Conservation (phyloP, 352 stramenopile genomes). For the Pythium aquatile region DNA sequence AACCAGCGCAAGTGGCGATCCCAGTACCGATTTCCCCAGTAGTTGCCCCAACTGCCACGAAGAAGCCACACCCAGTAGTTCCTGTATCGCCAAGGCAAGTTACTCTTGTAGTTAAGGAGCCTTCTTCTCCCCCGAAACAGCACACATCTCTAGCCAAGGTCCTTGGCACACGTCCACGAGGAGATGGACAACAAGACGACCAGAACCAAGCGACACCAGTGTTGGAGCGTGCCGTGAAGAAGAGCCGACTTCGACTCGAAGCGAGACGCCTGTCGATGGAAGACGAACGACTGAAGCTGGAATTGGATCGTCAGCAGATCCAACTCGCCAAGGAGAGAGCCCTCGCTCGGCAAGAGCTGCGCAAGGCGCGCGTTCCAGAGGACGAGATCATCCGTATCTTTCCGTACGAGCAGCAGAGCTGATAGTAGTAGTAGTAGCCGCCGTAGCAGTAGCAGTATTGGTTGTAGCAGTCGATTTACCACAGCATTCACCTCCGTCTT, state of each 20-base stretch:
- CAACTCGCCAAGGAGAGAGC: neutral
- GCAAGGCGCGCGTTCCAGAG: neutral
- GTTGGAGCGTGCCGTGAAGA: neutral
- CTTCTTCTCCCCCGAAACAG: neutral
- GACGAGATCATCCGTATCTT: neutral
- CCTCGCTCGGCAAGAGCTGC: constrained; percentile 2
- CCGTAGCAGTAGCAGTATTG: neutral
- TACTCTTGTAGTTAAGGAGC: neutral
- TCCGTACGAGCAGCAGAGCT: neutral
- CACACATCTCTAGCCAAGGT: neutral
- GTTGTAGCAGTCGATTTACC: neutral
- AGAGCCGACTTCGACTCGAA: neutral
- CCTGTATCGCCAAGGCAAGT: neutral
- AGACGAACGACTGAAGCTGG: neutral
- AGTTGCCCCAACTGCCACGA: neutral
- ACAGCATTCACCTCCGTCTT: neutral
- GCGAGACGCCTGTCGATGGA: neutral
- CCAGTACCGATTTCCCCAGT: neutral
- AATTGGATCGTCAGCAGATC: neutral
- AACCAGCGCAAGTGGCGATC: neutral
- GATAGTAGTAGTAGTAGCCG: neutral
- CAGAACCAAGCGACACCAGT: neutral
- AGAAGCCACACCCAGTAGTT: neutral
- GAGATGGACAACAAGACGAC: too few species aligned
- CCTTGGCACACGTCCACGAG: neutral